Evolutionary conservation across 1,284 basidiomycete genomes (phyloP).

Genomic region (Rhodofomes roseus): DNA sequence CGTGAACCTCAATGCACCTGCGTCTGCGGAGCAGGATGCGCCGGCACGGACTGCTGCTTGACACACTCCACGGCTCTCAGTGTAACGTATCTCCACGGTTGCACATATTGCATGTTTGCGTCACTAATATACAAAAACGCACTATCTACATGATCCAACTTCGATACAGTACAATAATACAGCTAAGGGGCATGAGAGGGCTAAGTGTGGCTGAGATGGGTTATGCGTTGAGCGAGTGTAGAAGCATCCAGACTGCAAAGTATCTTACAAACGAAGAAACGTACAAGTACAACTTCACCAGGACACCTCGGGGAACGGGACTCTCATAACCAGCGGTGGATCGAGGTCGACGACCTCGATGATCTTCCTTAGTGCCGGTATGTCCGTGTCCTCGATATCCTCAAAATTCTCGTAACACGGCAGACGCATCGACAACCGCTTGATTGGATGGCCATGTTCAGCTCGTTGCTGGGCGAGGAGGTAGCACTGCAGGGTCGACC

Average conservation of each 20-base stretch:
- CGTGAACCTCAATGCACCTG: slow-evolving; percentile 47
- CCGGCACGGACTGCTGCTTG: slow-evolving; percentile 8
- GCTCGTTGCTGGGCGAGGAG: slow-evolving; percentile 22
- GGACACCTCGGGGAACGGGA: slow-evolving; percentile 15
- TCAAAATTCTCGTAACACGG: slow-evolving; percentile 29
- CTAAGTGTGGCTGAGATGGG: not conserved
- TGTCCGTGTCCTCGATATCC: slow-evolving; percentile 28
- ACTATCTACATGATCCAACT: not conserved
- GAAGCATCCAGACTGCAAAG: not conserved
- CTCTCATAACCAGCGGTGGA: slow-evolving; percentile 18
- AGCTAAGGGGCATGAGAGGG: not conserved
- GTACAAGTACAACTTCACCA: slow-evolving; percentile 10
- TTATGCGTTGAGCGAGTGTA: not conserved
- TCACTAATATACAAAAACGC: not conserved
- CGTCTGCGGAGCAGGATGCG: slow-evolving; percentile 9
- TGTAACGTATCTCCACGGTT: not conserved
- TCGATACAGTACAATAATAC: slow-evolving; percentile 1
- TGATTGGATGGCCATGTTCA: slow-evolving; percentile 21
- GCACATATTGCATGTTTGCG: not conserved
- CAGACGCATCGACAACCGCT: slow-evolving; percentile 24
- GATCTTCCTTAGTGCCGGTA: slow-evolving; percentile 21
- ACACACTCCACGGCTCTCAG: not conserved
- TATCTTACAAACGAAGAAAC: not conserved
- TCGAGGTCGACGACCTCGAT: slow-evolving; percentile 28
- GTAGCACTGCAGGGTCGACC: slow-evolving; percentile 29